Evolutionary conservation across 2,329 filamentous ascomycete genomes (phyloP).

Genomic region (Neofusicoccum cordaticola): DNA sequence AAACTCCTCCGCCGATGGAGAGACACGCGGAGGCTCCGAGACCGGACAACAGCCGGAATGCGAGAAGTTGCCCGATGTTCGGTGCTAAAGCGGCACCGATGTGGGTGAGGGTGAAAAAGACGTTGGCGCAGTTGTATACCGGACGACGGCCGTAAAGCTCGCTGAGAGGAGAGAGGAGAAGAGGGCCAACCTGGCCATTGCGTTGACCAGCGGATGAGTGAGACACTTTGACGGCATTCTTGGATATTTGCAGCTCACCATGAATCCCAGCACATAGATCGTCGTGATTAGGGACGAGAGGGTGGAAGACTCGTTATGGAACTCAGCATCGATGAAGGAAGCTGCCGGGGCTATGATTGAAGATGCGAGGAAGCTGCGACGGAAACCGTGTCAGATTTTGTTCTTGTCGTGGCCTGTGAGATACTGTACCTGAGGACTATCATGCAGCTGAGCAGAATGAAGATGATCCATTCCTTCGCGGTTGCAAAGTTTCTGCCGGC

Average conservation of each 20-base stretch:
- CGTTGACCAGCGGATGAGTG: too few species aligned
- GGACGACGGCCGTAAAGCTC: conserved; percentile 19
- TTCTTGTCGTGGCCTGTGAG: background rate
- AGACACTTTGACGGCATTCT: too few species aligned
- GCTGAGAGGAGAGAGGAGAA: conserved; percentile 11
- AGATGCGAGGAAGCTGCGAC: conserved; percentile 30
- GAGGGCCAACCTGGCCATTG: conserved; percentile 19
- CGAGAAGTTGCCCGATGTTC: background rate
- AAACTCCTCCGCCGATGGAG: background rate
- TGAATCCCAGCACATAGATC: conserved; percentile 36
- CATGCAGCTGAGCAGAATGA: conserved; percentile 30
- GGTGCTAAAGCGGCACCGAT: background rate
- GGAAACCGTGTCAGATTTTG: background rate
- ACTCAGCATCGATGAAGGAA: conserved; percentile 30
- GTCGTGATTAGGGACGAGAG: conserved; percentile 33
- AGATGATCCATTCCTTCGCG: conserved; percentile 28
- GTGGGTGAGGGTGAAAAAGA: conserved; percentile 10
- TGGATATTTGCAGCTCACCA: conserved; percentile 18
- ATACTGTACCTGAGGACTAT: conserved; percentile 26
- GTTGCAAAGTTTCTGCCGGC: conserved; percentile 28
- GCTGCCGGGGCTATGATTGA: conserved; percentile 37
- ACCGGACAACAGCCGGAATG: background rate
- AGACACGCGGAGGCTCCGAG: background rate
- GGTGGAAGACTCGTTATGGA: conserved; percentile 31
- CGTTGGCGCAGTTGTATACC: background rate